Base-by-base conservation (phyloP, 768 basidiomycete species). In the Tephrocybe sp. region DNA sequence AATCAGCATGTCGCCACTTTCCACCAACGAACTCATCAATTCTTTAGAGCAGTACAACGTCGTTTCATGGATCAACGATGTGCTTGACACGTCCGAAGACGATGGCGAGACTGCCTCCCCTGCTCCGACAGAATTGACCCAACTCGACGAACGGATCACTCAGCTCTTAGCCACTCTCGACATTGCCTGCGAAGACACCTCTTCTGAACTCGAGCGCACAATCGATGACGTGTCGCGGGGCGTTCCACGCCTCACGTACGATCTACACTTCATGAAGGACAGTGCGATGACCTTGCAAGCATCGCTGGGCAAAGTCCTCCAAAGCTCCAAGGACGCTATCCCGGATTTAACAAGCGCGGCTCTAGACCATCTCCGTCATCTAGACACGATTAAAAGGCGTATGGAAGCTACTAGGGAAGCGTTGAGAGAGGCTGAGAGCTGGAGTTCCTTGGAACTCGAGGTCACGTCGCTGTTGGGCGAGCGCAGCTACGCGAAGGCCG, bases 181-280 rank as follows among this genome's bases (percentile, higher is more conserved):
- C 54, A 80, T 94, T 33, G 86, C 92, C 30, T 85, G 85, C 37
- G 88, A 93, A 63, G 95, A 98, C 59, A 95, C 94, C 0, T 90
- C 93, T 2, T 72, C 85, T 10, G 76, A 88, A 46, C 81, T 98
- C 50, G 97, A 98, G 66, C 85, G 85, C 54, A 82, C 85, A 40
- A 94, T 99, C 52, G 88, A 93, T 63, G 94, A 98, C 64, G 90
- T 98, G 37, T 93, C 95, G 2, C 83, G 94, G 43, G 83, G 86
- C 4, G 86, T 98, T 18, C 93, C 97, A 11, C 83, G 97, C 33
- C 78, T 99, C 40, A 85, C 90, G 1, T 98, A 97, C 66, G 97
- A 98, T 69, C 77, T 99, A 30, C 95, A 98, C 65, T 97, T 97
- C 73, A 95, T 98, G 85, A 87, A 91, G 37, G 96, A 98, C 61